Evolutionary conservation across 805 yeast genomes (phyloP), one percentile per base, ranked within the genome.

Genomic region (Candida coquimbonensis): DNA sequence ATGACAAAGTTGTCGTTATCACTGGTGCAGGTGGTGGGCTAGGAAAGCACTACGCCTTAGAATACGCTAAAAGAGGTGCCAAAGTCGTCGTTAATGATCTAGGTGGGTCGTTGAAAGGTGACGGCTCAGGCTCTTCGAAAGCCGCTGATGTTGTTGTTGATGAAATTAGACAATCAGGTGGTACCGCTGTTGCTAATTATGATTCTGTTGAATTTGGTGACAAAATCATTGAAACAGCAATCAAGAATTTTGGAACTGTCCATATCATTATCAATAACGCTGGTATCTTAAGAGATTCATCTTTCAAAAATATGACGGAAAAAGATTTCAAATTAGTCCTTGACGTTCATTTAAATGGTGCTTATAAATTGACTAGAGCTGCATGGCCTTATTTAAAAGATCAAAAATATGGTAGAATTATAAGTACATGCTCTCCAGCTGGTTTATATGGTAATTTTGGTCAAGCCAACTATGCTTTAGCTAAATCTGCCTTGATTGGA

Each of bases 11-110:
- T 38, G 97, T 91, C 32, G 80, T 91, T 47, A 81, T 91, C 62
- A 91, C 97, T 42, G 99, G 99, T 32, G 93, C 97, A 40, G 99
- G 99, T 53, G 98, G 97, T 55, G 99, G 98, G 17, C 75, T 91
- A 39, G 99, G 99, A 24, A 85, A 76, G 57, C 80, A 80, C 41
- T 91, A 91, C 66, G 95, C 96, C 6, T 68, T 88, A 31, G 88
- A 84, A 55, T 91, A 75, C 66, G 98, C 95, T 38, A 71, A 80
- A 48, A 75, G 96, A 54, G 98, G 98, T 33, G 99, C 97, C 49
- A 83, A 83, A 57, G 96, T 91, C 34, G 96, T 91, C 25, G 96
- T 91, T 31, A 91, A 91, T 63, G 99, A 91, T 66, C 74, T 91
- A 50, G 96, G 97, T 46, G 95, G 96, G 29, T 72, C 90, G 24